These are phyloP conservation scores for Gossypium bickii DNA, from an alignment of 345 rosid species.

Conservation along the genomic window DNA sequence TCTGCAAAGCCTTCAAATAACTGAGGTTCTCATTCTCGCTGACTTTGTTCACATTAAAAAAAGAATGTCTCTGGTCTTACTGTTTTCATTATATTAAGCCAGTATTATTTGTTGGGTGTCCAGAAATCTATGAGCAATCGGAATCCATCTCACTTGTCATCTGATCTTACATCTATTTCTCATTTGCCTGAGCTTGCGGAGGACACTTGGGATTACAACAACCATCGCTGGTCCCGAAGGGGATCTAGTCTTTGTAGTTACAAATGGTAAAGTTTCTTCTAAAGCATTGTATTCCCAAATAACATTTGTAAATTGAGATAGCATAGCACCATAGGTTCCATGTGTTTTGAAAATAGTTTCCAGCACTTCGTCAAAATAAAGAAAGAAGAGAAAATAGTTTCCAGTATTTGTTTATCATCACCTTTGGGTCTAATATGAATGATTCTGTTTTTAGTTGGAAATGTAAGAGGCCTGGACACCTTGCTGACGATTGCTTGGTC, in stretches of 20 bases:
- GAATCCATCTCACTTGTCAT: conserved; percentile 14
- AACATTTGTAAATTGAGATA: conserved; percentile 1
- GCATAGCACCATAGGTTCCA: not conserved
- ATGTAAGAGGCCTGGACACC: conserved; percentile 71
- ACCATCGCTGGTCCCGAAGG: conserved; percentile 46
- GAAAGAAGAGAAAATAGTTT: not conserved
- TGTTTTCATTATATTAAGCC: conserved; percentile 3
- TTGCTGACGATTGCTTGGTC: conserved; percentile 61
- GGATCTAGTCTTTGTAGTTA: conserved; percentile 59
- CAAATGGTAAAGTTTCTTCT: conserved; percentile 40
- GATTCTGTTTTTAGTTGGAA: conserved; percentile 41
- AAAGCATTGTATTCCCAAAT: not conserved
- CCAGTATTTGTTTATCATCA: not conserved
- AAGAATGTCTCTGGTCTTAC: not conserved
- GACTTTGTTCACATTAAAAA: not conserved
- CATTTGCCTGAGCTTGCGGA: conserved; percentile 31
- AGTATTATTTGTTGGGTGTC: conserved; percentile 13
- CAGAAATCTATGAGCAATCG: conserved; percentile 32
- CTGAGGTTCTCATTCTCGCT: conserved; percentile 32
- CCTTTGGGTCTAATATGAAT: not conserved
- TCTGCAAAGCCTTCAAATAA: conserved; percentile 35
- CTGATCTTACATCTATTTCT: conserved; percentile 21
- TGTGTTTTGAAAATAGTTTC: not conserved
- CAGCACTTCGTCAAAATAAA: not conserved
- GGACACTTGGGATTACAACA: conserved; percentile 50